phyloP scores from a whole-genome alignment of 1,139 yeast species.

The Blastobotrys raffinosifermentans region DNA sequence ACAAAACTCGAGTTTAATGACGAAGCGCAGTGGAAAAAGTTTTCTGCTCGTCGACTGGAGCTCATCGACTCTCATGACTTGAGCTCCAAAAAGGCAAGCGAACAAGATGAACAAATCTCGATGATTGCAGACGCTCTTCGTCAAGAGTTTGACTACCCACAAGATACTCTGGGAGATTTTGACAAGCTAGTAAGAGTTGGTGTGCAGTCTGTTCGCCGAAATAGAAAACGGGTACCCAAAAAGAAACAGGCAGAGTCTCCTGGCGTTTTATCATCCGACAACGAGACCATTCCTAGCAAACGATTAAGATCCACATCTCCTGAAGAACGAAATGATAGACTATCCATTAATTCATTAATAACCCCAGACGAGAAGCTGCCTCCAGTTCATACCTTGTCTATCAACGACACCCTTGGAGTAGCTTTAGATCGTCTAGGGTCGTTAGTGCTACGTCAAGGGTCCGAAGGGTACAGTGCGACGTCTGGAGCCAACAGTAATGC shows the following conservation, averaged over 20 bases:
- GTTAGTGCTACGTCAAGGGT: too few species aligned
- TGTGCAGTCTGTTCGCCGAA: constrained; percentile 70
- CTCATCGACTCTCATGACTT: constrained; percentile 76
- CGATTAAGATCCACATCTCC: constrained; percentile 1
- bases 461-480: too few species aligned
- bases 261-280: too few species aligned
- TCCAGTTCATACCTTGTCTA: too few species aligned
- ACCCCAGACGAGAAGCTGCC: constrained; percentile 5
- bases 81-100: constrained; percentile 79
- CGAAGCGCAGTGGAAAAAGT: constrained; percentile 80
- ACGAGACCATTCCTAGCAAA: constrained; percentile 8
- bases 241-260: too few species aligned
- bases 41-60: constrained; percentile 82
- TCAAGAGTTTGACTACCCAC: constrained; percentile 66
- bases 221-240: constrained; percentile 49
- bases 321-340: too few species aligned
- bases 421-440: too few species aligned
- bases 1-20: constrained; percentile 68
- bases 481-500: too few species aligned
- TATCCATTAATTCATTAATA: constrained; percentile 3
- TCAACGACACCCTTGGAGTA: too few species aligned
- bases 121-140: constrained; percentile 72
- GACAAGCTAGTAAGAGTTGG: constrained; percentile 91
- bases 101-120: constrained; percentile 76
- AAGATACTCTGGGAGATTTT: constrained; percentile 58